Base-by-base conservation (phyloP, 176 grass and related monocot genomes). In the Cenchrus fungigraminus region DNA sequence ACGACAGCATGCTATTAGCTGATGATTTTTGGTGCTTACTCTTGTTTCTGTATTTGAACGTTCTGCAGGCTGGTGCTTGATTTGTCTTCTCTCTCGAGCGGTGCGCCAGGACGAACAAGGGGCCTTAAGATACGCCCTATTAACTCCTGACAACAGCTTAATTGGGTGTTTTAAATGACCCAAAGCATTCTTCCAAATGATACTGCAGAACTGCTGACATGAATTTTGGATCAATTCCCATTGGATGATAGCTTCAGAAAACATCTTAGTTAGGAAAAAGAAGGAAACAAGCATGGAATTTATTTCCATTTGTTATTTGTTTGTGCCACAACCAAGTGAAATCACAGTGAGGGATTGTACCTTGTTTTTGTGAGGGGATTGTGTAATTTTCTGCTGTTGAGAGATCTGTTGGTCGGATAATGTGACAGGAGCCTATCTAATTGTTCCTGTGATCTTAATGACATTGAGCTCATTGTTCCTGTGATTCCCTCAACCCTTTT, bases 91-190 rank as follows among this genome's bases (percentile, higher is more conserved):
- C 86, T 94, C 40, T 86, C 81, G 40, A 93, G 97, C 63, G 91
- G 93, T 44, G 90, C 93, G 25, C 91, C 93, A 9, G 97, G 97
- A 16, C 82, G 97, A 79, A 94, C 93, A 77, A 92, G 97, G 79
- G 97, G 93, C 47, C 80, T 94, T 34, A 71, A 87, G 75, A 65
- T 76, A 86, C 20, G 32, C 19, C 20, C 79, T 10, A 11, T 65
- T 71, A 73, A 70, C 79, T 76, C 85, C 47, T 79, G 89, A 73
- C 76, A 83, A 52, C 2, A 22, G 25, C 16, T 84, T 84, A 19
- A 59, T 81, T 32, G 65, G 78, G 34, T 66, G 57, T 52, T 77
- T 44, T 75, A 86, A 80, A 89, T 88, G 32, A 83, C 68, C 79
- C 15, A 54, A 61, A 76, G n/a, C 76, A 86, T 84, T 89, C 79